These are phyloP conservation scores for Pleurotus eryngii DNA, from an alignment of 768 basidiomycete species.

Conservation along the genomic window DNA sequence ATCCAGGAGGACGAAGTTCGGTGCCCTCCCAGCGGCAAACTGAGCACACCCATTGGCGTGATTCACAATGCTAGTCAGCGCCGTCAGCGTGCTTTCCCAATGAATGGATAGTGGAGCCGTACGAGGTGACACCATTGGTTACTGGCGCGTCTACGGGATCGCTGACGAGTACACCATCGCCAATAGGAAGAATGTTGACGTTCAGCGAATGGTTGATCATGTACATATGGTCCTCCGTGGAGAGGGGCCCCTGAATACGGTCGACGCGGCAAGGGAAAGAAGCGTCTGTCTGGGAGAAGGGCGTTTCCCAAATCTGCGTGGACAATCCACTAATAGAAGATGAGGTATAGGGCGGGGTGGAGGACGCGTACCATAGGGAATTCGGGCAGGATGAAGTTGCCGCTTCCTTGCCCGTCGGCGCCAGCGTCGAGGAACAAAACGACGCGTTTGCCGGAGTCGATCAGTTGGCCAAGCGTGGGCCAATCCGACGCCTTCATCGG, in stretches of 20 bases:
- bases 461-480: conserved; percentile 64
- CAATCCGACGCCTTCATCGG: conserved; percentile 46
- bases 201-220: conserved; percentile 60
- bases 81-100: no score
- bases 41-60: conserved; percentile 42
- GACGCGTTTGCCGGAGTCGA: conserved; percentile 55
- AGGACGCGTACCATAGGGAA: conserved; percentile 45
- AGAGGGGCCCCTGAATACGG: conserved; percentile 45
- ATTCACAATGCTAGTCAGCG: conserved; percentile 28
- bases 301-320: conserved; percentile 54
- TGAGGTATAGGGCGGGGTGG: no score
- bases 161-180: conserved; percentile 32
- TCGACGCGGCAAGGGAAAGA: conserved; percentile 53
- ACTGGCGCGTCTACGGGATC: conserved; percentile 34
- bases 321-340: background rate
- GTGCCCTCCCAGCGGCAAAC: conserved; percentile 40
- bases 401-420: conserved; percentile 31
- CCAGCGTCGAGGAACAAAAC: conserved; percentile 60
- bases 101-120: conserved; percentile 15
- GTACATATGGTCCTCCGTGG: conserved; percentile 49
- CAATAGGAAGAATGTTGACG: conserved; percentile 36
- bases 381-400: conserved; percentile 53
- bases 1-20: conserved; percentile 53
- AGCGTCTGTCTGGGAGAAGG: conserved; percentile 46
- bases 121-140: conserved; percentile 36